Evolutionary conservation across 352 stramenopile genomes (phyloP).

Genomic region (Globisporangium cylindrosporum): DNA sequence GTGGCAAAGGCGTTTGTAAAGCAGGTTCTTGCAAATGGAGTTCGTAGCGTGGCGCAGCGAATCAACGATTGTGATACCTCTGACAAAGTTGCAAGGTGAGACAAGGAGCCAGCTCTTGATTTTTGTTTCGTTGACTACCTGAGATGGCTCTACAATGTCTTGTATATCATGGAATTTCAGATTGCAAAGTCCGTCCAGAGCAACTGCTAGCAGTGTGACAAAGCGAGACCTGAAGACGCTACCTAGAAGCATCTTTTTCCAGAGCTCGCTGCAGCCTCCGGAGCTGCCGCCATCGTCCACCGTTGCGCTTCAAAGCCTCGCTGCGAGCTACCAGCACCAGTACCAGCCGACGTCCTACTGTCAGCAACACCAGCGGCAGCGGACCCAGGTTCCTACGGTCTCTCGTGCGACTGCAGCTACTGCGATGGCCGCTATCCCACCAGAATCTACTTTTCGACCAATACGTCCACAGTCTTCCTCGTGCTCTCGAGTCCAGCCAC

Average conservation of each 20-base stretch:
- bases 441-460: neutral
- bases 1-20: conserved; percentile 6
- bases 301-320: conserved; percentile 12
- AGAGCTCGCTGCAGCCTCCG: conserved; percentile 25
- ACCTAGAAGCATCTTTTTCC: conserved; percentile 28
- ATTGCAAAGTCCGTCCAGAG: neutral
- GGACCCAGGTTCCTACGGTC: neutral
- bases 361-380: conserved; percentile 1
- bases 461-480: conserved; percentile 9
- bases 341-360: neutral
- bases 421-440: neutral
- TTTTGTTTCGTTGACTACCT: neutral
- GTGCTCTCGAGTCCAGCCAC: neutral
- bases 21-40: neutral
- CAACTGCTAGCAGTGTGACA: neutral
- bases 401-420: neutral
- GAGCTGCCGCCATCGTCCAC: conserved; percentile 21
- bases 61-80: neutral
- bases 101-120: neutral
- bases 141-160: neutral
- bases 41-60: neutral
- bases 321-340: conserved; percentile 4
- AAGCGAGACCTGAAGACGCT: conserved; percentile 5
- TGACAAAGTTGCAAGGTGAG: neutral
- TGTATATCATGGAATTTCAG: neutral